Evolutionary conservation across 495 filamentous ascomycete species (phyloP), one percentile per base, ranked within the genome.

Genomic region (Apodospora peruviana): DNA sequence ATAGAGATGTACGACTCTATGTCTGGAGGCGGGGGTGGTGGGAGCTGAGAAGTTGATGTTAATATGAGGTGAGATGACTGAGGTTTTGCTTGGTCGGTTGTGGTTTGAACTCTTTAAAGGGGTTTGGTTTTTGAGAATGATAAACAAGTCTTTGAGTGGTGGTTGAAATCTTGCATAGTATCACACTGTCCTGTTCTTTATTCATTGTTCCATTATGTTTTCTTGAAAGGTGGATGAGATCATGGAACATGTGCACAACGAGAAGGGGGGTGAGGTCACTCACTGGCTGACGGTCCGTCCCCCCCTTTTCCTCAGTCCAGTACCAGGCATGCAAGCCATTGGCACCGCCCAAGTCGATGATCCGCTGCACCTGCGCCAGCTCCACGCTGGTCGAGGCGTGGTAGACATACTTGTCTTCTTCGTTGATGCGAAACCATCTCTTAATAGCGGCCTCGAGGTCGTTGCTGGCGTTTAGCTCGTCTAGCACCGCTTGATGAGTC

Each of bases 1-100:
- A 86, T 68, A 36, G 68, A 62, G n/a, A 73, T 75, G 66, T 85
- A 86, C 22, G 79, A 69, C 17, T 62, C 55, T 27, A 78, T 74
- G 58, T 86, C 81, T 22, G 68, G 43, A 12, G 53, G 52, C 0
- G 75, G 62, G 2, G 76, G 78, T 16, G 73, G 68, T 0, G 61
- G 55, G 55, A 68, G 75, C 44, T 53, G 48, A 56, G 45, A 45
- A 40, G 53, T 38, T 38, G 25, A 34, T 7, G 22, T 47, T 50
- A 54, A 43, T 16, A 22, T 18, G 9, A 43, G 36, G 16, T 47
- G 11, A 18, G 37, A 23, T 20, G 12, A 25, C n/a, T n/a, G n/a
- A n/a, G n/a, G n/a, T n/a, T n/a, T n/a, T n/a, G n/a, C n/a, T n/a
- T 32, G 20, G 21, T 11, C 12, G 5, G 29, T 22, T 1, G 12